These are phyloP conservation scores for Euphorbia lathyris DNA, from an alignment of 345 rosid species.

Conservation along the genomic window DNA sequence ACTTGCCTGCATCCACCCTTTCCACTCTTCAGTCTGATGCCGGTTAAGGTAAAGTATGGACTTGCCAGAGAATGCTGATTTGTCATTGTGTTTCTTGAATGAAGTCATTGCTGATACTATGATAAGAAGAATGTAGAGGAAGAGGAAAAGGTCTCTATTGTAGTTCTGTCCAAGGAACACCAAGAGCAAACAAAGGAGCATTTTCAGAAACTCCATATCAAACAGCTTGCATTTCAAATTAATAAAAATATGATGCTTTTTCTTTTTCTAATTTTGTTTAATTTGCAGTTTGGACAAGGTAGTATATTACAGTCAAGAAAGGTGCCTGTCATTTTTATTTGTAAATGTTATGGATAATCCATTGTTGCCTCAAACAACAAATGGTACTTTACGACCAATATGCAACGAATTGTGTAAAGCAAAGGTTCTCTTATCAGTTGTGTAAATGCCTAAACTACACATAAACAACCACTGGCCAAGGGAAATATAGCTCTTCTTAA, in stretches of 20 bases:
- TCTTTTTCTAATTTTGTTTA: neutral
- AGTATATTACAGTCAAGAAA: neutral
- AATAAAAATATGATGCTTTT: conserved; percentile 1
- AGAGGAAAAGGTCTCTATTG: conserved; percentile 92
- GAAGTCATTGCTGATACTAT: conserved; percentile 89
- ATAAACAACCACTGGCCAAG: conserved; percentile 2
- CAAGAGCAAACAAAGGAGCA: conserved; percentile 14
- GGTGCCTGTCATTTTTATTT: neutral
- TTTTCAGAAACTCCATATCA: neutral
- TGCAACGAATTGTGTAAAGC: neutral
- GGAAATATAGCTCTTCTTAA: neutral
- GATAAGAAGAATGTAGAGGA: conserved; percentile 78
- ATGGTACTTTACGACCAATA: neutral
- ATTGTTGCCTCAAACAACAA: neutral
- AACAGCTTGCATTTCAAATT: neutral
- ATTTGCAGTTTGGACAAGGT: neutral
- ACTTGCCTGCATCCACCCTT: conserved; percentile 99
- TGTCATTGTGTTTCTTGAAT: conserved; percentile 73
- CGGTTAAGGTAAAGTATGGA: conserved; percentile 78
- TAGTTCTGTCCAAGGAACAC: conserved; percentile 57
- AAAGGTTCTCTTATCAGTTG: neutral
- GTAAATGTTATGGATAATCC: neutral
- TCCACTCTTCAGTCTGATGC: conserved; percentile 99
- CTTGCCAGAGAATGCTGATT: conserved; percentile 75
- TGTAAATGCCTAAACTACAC: conserved; percentile 2